phyloP scores from a whole-genome alignment of 1,139 yeast genomes.

The Pneumocystis sp. region DNA sequence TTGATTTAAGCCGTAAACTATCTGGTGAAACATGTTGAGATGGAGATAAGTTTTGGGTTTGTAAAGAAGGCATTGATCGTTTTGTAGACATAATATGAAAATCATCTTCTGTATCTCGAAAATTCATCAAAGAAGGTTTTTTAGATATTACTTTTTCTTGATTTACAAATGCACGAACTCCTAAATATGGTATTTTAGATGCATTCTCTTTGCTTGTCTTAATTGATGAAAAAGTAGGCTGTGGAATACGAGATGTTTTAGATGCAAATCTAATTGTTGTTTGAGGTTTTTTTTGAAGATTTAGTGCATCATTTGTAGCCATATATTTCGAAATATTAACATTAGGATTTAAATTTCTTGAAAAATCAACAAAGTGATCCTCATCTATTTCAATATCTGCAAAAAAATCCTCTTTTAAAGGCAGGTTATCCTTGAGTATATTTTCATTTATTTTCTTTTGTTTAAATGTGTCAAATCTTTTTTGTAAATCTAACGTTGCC shows the following conservation, averaged over 20 bases:
- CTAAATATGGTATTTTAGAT: not conserved
- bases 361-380: constrained; percentile 4
- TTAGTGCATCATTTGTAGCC: not conserved
- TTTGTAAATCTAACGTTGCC: constrained; percentile 13
- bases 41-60: constrained; percentile 10
- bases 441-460: constrained; percentile 5
- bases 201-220: not conserved
- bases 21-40: constrained; percentile 8
- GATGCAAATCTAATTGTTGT: constrained; percentile 7
- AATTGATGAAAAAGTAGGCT: constrained; percentile 11
- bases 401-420: constrained; percentile 11
- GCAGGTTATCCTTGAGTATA: not conserved
- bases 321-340: not conserved
- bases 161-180: not conserved
- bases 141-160: constrained; percentile 10
- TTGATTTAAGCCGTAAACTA: constrained; percentile 4
- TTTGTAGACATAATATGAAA: constrained; percentile 11
- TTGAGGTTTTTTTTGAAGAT: constrained; percentile 3
- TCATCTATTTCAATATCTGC: constrained; percentile 15
- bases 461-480: constrained; percentile 1
- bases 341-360: not conserved
- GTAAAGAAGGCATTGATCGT: constrained; percentile 15
- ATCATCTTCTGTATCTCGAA: not conserved
- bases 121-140: constrained; percentile 13
- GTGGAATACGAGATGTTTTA: constrained; percentile 13